These are phyloP conservation scores for Pichia manshurica DNA, from an alignment of 805 yeast species.

Conservation along the genomic window DNA sequence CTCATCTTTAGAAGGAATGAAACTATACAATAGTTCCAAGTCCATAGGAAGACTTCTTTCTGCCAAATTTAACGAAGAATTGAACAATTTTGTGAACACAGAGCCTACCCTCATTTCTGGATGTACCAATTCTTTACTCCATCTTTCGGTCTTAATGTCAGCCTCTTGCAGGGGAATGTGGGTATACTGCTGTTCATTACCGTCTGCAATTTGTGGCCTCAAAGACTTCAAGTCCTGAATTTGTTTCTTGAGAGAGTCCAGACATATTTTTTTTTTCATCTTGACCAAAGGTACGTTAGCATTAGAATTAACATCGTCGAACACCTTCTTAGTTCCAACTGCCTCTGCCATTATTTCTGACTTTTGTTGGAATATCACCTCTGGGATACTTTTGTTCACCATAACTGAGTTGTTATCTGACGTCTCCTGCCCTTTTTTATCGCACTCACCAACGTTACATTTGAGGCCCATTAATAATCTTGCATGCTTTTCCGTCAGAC, in stretches of 20 bases:
- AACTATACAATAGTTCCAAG: constrained; percentile 28
- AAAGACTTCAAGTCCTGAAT: neutral
- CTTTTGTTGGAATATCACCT: too few relatives aligned
- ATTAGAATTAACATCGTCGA: too few relatives aligned
- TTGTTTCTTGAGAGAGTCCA: neutral
- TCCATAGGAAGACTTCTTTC: constrained; percentile 23
- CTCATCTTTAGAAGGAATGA: constrained; percentile 41
- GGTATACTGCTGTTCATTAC: too few relatives aligned
- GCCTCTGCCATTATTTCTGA: too few relatives aligned
- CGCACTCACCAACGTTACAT: neutral
- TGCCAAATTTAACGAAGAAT: constrained; percentile 16
- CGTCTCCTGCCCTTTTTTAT: neutral
- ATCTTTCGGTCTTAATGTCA: too few relatives aligned
- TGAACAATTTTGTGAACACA: constrained; percentile 25
- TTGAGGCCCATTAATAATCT: constrained; percentile 5
- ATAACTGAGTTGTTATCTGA: too few relatives aligned
- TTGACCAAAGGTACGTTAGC: neutral
- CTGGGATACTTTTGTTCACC: too few relatives aligned
- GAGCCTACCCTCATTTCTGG: constrained; percentile 18
- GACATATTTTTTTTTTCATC: neutral
- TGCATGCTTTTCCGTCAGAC: constrained; percentile 16
- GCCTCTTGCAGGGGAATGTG: too few relatives aligned
- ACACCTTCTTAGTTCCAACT: too few relatives aligned
- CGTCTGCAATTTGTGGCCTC: neutral
- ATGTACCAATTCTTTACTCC: neutral